phyloP scores from a whole-genome alignment of 2,329 filamentous ascomycete genomes.

The Dothidotthia symphoricarpi region DNA sequence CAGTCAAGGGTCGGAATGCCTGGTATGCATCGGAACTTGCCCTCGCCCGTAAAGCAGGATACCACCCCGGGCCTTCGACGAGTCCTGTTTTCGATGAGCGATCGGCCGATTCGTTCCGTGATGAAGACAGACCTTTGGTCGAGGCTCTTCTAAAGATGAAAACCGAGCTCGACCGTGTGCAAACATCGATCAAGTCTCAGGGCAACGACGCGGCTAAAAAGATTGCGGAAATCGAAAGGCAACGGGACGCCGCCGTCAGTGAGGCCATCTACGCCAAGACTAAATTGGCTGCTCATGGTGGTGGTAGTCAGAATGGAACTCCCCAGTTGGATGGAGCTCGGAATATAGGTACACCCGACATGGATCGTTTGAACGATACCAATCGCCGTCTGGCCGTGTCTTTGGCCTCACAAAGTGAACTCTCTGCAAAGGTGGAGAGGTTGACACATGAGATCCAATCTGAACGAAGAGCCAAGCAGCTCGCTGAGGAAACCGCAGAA shows the following conservation, averaged over 20 bases:
- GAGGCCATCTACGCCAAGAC: slow-evolving; percentile 96
- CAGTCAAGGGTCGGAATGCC: slow-evolving; percentile 79
- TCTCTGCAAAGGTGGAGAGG: slow-evolving; percentile 73
- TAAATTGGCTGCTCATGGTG: slow-evolving; percentile 77
- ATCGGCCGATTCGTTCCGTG: slow-evolving; percentile 74
- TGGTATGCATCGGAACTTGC: slow-evolving; percentile 97
- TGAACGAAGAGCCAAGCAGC: slow-evolving; percentile 74
- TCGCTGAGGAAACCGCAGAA: slow-evolving; percentile 84
- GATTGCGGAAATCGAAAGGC: slow-evolving; percentile 90
- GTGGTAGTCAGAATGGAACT: slow-evolving; percentile 61
- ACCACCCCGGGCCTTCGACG: slow-evolving; percentile 67
- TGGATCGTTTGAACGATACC: slow-evolving; percentile 71
- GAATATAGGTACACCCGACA: slow-evolving; percentile 60
- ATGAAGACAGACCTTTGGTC: slow-evolving; percentile 87
- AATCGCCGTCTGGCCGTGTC: slow-evolving; percentile 79
- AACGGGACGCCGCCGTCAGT: slow-evolving; percentile 88
- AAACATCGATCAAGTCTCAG: slow-evolving; percentile 85
- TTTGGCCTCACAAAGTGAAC: slow-evolving; percentile 72
- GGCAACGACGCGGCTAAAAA: slow-evolving; percentile 80
- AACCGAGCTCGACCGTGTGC: slow-evolving; percentile 82
- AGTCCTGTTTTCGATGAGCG: slow-evolving; percentile 75
- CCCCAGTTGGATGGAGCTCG: slow-evolving; percentile 55
- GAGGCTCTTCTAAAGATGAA: slow-evolving; percentile 93
- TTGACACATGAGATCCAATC: slow-evolving; percentile 70
- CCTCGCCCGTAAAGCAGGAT: slow-evolving; percentile 85